Evolutionary conservation across 495 filamentous ascomycete species (phyloP).

Genomic region (Melanomma pulvis-pyrius): DNA sequence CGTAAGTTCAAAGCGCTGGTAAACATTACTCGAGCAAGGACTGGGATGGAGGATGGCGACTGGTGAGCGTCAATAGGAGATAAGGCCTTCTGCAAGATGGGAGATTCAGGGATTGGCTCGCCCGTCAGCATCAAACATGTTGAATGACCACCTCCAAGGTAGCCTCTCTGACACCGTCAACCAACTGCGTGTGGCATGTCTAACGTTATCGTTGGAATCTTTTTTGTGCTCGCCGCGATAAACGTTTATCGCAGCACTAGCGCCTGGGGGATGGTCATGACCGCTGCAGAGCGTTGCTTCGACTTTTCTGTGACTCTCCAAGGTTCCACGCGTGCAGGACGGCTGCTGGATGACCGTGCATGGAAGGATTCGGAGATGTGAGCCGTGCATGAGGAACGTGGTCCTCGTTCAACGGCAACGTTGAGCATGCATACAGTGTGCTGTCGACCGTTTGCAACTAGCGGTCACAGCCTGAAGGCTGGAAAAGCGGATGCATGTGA

Average conservation of each 20-base stretch:
- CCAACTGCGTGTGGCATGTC: constrained; percentile 3
- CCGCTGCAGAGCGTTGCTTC: not conserved
- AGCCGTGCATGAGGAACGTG: constrained; percentile 18
- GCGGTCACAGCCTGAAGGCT: not conserved
- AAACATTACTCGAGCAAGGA: constrained; percentile 13
- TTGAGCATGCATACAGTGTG: constrained; percentile 2
- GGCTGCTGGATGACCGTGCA: constrained; percentile 3
- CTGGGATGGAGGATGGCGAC: constrained; percentile 2
- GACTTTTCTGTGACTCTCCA: not conserved
- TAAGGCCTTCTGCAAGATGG: constrained; percentile 17
- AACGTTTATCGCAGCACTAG: constrained; percentile 5
- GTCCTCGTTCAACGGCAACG: not conserved
- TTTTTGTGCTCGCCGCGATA: not conserved
- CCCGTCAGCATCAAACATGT: constrained; percentile 9
- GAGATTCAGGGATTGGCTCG: constrained; percentile 5
- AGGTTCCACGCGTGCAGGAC: not conserved
- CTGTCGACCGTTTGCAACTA: not conserved
- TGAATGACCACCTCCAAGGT: constrained; percentile 10
- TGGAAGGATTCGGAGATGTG: constrained; percentile 10
- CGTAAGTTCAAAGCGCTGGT: constrained; percentile 11
- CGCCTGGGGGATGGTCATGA: not conserved
- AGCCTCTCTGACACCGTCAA: not conserved
- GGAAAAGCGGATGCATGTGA: constrained; percentile 5
- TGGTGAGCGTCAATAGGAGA: constrained; percentile 14
- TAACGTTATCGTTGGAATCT: not conserved